phyloP scores from a whole-genome alignment of 2,329 filamentous ascomycete species.

The Paradendryphiella salina region DNA sequence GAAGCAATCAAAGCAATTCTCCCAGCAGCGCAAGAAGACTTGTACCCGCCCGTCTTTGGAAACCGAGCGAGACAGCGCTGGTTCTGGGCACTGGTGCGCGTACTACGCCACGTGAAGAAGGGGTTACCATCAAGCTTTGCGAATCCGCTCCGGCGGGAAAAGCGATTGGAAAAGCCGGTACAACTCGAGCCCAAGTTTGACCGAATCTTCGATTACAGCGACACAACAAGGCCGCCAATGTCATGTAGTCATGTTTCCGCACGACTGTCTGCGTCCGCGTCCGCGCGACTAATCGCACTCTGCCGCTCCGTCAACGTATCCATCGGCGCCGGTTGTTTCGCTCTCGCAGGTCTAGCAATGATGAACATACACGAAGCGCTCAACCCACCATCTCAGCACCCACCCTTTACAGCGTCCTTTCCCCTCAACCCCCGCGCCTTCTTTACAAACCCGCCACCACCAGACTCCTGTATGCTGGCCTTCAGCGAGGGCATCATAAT shows the following conservation, averaged over 20 bases:
- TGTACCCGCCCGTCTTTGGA: slow-evolving; percentile 49
- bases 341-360: slow-evolving; percentile 52
- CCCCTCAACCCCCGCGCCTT: slow-evolving; percentile 53
- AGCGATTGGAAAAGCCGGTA: slow-evolving; percentile 18
- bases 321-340: slow-evolving; percentile 53
- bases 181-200: slow-evolving; percentile 40
- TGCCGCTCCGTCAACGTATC: slow-evolving; percentile 46
- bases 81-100: slow-evolving; percentile 53
- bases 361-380: slow-evolving; percentile 50
- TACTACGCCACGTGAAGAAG: slow-evolving; percentile 50
- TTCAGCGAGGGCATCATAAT: slow-evolving; percentile 54
- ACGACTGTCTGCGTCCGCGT: slow-evolving; percentile 38
- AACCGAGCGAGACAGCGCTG: slow-evolving; percentile 49
- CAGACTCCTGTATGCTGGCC: slow-evolving; percentile 53
- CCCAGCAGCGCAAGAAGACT: slow-evolving; percentile 52
- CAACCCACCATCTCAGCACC: slow-evolving; percentile 29
- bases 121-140: slow-evolving; percentile 47
- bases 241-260: slow-evolving; percentile 42
- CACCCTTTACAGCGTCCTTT: slow-evolving; percentile 51
- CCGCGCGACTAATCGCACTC: slow-evolving; percentile 45
- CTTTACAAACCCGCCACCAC: slow-evolving; percentile 45
- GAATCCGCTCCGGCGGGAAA: slow-evolving; percentile 47
- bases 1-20: slow-evolving; percentile 36
- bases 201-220: slow-evolving; percentile 47
- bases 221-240: slow-evolving; percentile 40